Evolutionary conservation across 2,329 filamentous ascomycete genomes (phyloP).

Genomic region (Blumeriella jaapii): DNA sequence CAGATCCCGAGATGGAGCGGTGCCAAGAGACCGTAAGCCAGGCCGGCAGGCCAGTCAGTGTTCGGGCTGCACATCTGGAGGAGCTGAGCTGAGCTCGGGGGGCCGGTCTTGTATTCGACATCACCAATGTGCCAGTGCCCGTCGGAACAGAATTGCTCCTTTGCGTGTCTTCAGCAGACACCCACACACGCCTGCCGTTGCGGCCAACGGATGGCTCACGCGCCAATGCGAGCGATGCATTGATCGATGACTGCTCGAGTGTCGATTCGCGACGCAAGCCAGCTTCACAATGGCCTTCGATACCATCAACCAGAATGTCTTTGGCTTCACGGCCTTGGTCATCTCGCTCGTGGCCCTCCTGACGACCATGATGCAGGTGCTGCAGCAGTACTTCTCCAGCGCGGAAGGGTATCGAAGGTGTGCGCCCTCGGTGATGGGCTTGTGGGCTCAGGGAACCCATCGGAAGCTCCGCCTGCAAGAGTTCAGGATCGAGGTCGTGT

Average conservation of each 20-base stretch:
- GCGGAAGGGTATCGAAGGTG: conserved; percentile 30
- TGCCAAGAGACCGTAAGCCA: too few species aligned
- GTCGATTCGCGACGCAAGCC: not conserved
- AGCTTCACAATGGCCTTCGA: conserved; percentile 12
- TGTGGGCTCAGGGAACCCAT: conserved; percentile 25
- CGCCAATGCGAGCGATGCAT: conserved; percentile 1
- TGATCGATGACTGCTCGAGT: too few species aligned
- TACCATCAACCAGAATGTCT: conserved; percentile 21
- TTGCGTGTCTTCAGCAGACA: conserved; percentile 1
- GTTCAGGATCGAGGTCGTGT: conserved; percentile 30
- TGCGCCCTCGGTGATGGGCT: conserved; percentile 26
- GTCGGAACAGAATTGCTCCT: too few species aligned
- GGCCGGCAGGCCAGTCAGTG: too few species aligned
- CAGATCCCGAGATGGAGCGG: too few species aligned
- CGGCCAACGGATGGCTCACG: too few species aligned
- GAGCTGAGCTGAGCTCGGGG: too few species aligned
- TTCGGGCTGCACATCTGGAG: too few species aligned
- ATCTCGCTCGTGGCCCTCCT: conserved; percentile 28
- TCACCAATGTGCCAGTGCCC: too few species aligned
- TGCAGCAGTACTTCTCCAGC: conserved; percentile 30
- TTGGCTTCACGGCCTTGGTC: conserved; percentile 26
- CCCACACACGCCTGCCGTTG: too few species aligned
- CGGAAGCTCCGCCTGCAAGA: conserved; percentile 25
- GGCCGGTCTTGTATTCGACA: too few species aligned
- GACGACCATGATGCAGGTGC: conserved; percentile 25